Conservation (phyloP, 208 protist species). For the Spongospora subterranea region DNA sequence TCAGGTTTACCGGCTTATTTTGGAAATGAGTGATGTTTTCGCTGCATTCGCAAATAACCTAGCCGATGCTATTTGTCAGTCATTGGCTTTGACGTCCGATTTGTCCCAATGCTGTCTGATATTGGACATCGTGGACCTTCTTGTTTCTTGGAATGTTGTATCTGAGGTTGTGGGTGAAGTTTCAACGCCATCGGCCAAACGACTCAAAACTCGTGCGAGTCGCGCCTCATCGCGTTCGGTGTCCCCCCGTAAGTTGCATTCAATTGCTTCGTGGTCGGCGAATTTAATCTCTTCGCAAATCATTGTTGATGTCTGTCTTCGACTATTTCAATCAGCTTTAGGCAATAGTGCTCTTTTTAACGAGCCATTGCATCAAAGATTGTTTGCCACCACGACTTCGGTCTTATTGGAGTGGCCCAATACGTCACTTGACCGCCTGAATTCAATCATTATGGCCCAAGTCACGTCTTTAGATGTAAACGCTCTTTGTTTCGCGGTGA, state of each 20-base stretch:
- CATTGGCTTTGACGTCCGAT: not conserved
- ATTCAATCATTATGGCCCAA: not conserved
- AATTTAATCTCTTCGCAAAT: not conserved
- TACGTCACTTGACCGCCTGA: not conserved
- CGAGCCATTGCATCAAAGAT: not conserved
- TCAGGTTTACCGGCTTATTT: not conserved
- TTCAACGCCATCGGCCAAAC: not conserved
- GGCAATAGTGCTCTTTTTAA: not conserved
- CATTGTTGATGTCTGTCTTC: not conserved
- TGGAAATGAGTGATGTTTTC: not conserved
- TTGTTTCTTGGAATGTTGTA: not conserved
- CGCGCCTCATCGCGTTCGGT: constrained; percentile 22
- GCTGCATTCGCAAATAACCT: not conserved
- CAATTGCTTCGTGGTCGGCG: not conserved
- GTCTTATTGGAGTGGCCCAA: not conserved
- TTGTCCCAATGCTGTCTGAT: not conserved
- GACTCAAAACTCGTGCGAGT: not conserved
- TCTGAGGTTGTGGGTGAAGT: not conserved
- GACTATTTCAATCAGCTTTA: not conserved
- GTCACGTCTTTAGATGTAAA: not conserved
- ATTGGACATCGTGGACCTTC: not conserved
- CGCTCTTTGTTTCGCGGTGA: not conserved
- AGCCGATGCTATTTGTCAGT: not conserved
- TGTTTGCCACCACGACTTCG: not conserved
- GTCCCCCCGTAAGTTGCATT: too few relatives aligned